Evolutionary conservation across 208 protist species (phyloP).

Genomic region (Leishmania guyanensis): DNA sequence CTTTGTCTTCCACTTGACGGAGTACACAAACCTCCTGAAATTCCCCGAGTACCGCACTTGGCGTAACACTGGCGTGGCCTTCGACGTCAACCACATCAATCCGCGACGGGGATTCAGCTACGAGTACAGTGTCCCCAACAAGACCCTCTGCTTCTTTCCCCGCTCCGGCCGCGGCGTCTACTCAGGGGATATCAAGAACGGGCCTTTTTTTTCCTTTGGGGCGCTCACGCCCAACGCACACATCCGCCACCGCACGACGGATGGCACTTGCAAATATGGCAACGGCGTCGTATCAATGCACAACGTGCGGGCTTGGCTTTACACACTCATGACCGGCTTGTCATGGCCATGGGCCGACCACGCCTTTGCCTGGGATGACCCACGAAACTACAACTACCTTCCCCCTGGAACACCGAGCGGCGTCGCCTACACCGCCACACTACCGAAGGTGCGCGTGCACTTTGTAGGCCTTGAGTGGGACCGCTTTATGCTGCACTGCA

Average conservation of each 20-base stretch:
- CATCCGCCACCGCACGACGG: constrained; percentile 68
- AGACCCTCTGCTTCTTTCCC: constrained; percentile 87
- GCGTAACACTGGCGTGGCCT: constrained; percentile 88
- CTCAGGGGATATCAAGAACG: constrained; percentile 85
- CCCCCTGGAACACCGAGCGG: constrained; percentile 68
- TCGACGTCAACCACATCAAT: constrained; percentile 87
- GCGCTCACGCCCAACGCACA: constrained; percentile 70
- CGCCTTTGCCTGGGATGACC: constrained; percentile 88
- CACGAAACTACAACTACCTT: constrained; percentile 82
- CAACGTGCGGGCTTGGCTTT: constrained; percentile 90
- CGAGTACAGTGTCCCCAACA: constrained; percentile 82
- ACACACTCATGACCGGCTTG: constrained; percentile 78
- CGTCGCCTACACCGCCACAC: constrained; percentile 45
- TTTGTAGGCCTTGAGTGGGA: constrained; percentile 80
- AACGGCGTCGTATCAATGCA: constrained; percentile 90
- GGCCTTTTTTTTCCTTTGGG: constrained; percentile 85
- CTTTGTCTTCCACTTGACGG: constrained; percentile 83
- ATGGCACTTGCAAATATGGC: constrained; percentile 90
- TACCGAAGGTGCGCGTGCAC: constrained; percentile 75
- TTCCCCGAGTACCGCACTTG: constrained; percentile 90
- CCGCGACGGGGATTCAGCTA: constrained; percentile 79
- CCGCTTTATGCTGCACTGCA: constrained; percentile 59
- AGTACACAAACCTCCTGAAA: constrained; percentile 89
- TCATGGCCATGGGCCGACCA: constrained; percentile 89
- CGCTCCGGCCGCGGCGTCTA: constrained; percentile 68